These are phyloP conservation scores for Achlya hypogyna DNA, from an alignment of 352 stramenopile genomes.

Conservation along the genomic window DNA sequence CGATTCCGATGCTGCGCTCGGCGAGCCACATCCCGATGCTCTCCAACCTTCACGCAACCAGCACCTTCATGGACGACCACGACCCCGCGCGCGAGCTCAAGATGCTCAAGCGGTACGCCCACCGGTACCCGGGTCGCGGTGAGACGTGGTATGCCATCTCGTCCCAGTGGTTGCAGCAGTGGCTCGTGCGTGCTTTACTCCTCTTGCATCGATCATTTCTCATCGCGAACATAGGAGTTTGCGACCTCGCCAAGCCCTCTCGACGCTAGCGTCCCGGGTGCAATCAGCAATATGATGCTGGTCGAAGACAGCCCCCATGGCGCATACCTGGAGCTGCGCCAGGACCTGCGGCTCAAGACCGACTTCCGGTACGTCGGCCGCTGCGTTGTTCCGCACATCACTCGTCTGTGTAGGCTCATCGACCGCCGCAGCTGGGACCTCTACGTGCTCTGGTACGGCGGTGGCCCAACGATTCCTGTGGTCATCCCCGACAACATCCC, in stretches of 20 bases:
- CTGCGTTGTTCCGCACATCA: not conserved
- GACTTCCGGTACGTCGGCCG: constrained; percentile 14
- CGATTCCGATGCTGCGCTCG: not conserved
- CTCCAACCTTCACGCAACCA: not conserved
- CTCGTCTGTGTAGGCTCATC: constrained; percentile 5
- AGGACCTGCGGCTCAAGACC: not conserved
- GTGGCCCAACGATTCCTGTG: constrained; percentile 13
- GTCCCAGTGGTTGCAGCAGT: constrained; percentile 8
- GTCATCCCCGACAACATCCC: constrained; percentile 10
- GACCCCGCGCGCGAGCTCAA: not conserved
- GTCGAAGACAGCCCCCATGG: not conserved
- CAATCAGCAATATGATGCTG: constrained; percentile 11
- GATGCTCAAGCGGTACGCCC: constrained; percentile 6
- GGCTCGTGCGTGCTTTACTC: constrained; percentile 10
- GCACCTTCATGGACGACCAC: constrained; percentile 17
- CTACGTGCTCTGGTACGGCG: constrained; percentile 10
- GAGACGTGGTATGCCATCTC: constrained; percentile 17
- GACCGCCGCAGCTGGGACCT: constrained; percentile 8
- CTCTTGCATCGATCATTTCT: not conserved
- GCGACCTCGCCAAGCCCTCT: not conserved
- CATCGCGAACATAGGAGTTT: not conserved
- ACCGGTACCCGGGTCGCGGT: constrained; percentile 8
- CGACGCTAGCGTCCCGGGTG: constrained; percentile 1
- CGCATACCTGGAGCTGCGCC: constrained; percentile 1
- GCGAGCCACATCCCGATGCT: not conserved